A percentile compares a stretch with the other conserved stretches of the same genome.
phyloP scores from a whole-genome alignment of 176 grass and related monocot species.

The Carex kokanica region DNA sequence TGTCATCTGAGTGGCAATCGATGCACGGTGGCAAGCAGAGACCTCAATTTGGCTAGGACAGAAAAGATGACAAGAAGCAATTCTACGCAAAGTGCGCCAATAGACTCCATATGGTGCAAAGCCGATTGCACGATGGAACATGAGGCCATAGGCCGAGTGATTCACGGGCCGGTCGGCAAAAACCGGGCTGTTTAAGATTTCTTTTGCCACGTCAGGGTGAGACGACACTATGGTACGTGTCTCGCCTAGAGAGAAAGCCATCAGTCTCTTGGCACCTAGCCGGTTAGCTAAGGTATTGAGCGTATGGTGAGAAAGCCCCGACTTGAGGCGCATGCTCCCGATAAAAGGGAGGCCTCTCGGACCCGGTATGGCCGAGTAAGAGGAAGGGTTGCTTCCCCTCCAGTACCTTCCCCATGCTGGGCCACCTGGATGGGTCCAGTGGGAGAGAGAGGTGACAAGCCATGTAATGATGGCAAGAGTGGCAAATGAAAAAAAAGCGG shows the following conservation, averaged over 20 bases:
- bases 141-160: conserved; percentile 80
- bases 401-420: conserved; percentile 75
- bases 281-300: conserved; percentile 40
- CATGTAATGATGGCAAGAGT: conserved; percentile 39
- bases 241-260: conserved; percentile 74
- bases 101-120: conserved; percentile 78
- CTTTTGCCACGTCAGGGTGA: conserved; percentile 79
- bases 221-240: conserved; percentile 62
- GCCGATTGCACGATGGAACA: conserved; percentile 88
- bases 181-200: conserved; percentile 62
- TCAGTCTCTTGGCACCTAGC: conserved; percentile 57
- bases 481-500: conserved; percentile 40
- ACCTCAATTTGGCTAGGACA: conserved; percentile 57
- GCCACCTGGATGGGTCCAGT: conserved; percentile 71
- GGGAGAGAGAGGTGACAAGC: conserved; percentile 41
- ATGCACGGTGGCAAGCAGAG: conserved; percentile 52
- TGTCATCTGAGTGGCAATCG: conserved; percentile 37
- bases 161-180: conserved; percentile 63
- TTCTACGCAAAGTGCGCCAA: conserved; percentile 58
- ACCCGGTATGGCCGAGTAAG: conserved; percentile 35
- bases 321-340: conserved; percentile 86
- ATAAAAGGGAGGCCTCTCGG: conserved; percentile 60
- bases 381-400: conserved; percentile 9
- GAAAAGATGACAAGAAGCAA: conserved; percentile 61
- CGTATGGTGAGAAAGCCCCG: conserved; percentile 56